Base-by-base conservation (phyloP, 2,329 filamentous ascomycete genomes). In the Arachnopeziza araneosa region DNA sequence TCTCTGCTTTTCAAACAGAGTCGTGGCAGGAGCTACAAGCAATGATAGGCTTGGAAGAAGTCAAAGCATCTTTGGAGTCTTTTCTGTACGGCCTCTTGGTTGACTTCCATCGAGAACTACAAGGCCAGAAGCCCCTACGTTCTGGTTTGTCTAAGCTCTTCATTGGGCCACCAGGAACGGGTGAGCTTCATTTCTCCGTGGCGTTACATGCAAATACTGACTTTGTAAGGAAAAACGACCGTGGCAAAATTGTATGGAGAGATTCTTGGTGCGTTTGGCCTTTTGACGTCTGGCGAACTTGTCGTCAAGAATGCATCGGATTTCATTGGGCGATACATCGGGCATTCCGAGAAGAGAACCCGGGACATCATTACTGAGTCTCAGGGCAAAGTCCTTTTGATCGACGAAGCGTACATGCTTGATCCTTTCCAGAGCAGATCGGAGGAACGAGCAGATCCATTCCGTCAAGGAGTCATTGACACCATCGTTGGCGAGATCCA, bases 401-500 rank as follows among this genome's bases (percentile, higher is more conserved):
- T 44, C 17, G 36, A 44, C 12, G 36, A 44, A 12, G 36, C 36
- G 4, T 44, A 44, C 17, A 19, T 14, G 10, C 36, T 44, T 14
- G 6, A 14, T 19, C 12, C 10, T 12, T 44, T 19, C 36, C 3
- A 4, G 3, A 44, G 4, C 36, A 44, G 6, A 17, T 7, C 6
- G 3, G 7, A 32, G 30, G n/a, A n/a, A n/a, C n/a, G n/a, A n/a
- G n/a, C n/a, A n/a, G 17, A 44, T 73, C 1, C 79, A 21, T 57
- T 52, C 55, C 84, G 85, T 83, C 1, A 53, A 24, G 52, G 55
- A 22, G 85, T 90, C 1, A 77, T 91, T 1, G 88, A 91, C 66
- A 90, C 87, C 0, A 84, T 91, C n/a, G 88, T 91, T 0, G 84
- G 87, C 0, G 84, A 89, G 65, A 82, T 91, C 0, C 87, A 91